A percentile compares a stretch with the other conserved stretches of the same genome.
These are phyloP conservation scores for Sarocladiaceae sp. DNA, from an alignment of 2,329 filamentous ascomycete species.

Conservation along the genomic window DNA sequence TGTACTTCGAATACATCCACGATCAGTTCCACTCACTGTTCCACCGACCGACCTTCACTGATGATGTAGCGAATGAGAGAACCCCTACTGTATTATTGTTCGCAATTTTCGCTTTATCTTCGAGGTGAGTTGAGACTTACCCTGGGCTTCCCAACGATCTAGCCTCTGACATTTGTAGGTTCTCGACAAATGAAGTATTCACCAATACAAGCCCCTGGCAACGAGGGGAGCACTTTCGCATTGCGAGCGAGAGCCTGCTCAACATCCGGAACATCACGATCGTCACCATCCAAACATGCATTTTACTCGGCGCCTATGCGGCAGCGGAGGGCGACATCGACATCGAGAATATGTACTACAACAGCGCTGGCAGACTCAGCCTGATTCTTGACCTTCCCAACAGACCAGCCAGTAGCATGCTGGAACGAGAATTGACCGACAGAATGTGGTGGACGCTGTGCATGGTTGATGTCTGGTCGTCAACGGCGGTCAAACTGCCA, in stretches of 20 bases:
- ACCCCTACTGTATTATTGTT: conserved; percentile 19
- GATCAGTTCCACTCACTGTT: conserved; percentile 31
- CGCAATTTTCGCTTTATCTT: conserved; percentile 21
- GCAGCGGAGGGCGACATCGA: conserved; percentile 30
- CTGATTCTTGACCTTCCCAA: conserved; percentile 30
- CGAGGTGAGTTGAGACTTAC: conserved; percentile 11
- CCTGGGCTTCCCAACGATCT: neutral
- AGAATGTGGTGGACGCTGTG: conserved; percentile 21
- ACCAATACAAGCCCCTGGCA: conserved; percentile 17
- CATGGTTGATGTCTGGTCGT: conserved; percentile 20
- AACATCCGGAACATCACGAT: conserved; percentile 31
- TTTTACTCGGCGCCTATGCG: conserved; percentile 30
- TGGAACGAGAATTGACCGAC: conserved; percentile 30
- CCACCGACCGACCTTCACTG: conserved; percentile 22
- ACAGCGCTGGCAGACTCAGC: conserved; percentile 29
- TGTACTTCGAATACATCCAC: conserved; percentile 30
- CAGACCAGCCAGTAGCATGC: conserved; percentile 17
- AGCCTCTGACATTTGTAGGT: conserved; percentile 11
- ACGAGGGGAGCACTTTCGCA: conserved; percentile 17
- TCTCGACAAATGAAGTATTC: conserved; percentile 18
- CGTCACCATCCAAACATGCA: conserved; percentile 32
- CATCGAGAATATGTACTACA: conserved; percentile 34
- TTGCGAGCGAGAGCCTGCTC: conserved; percentile 21
- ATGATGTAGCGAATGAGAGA: conserved; percentile 18
- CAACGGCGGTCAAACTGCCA: conserved; percentile 19